Evolutionary conservation across 2,329 filamentous ascomycete genomes (phyloP).

Genomic region (Hypoxylon sp.): DNA sequence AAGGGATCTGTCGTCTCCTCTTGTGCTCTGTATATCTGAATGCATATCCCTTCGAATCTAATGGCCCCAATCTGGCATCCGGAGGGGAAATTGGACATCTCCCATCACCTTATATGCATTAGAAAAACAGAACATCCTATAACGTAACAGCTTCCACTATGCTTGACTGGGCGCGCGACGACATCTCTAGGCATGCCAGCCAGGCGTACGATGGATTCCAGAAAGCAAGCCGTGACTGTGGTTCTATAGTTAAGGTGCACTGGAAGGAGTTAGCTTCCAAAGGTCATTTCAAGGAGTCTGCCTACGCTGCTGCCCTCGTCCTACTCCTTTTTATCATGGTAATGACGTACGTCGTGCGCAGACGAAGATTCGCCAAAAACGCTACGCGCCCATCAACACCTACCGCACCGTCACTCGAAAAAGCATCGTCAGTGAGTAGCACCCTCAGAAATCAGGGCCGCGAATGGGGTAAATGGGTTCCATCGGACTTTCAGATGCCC

Average conservation of each 20-base stretch:
- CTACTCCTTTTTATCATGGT: conserved; percentile 41
- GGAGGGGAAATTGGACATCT: background rate
- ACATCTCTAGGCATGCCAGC: conserved; percentile 31
- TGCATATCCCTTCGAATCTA: conserved; percentile 8
- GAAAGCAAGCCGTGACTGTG: conserved; percentile 32
- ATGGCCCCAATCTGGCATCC: background rate
- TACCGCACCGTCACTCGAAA: conserved; percentile 48
- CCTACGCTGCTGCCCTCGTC: conserved; percentile 35
- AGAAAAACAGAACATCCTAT: background rate
- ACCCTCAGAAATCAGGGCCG: conserved; percentile 35
- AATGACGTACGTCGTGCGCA: conserved; percentile 41
- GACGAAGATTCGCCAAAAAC: conserved; percentile 28
- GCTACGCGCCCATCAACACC: conserved; percentile 45
- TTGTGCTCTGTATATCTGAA: conserved; percentile 28
- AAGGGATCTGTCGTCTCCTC: background rate
- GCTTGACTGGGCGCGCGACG: conserved; percentile 21
- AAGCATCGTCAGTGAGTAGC: conserved; percentile 36
- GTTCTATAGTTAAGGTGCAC: conserved; percentile 36
- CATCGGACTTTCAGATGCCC: conserved; percentile 50
- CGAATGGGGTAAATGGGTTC: conserved; percentile 51
- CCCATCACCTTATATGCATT: background rate
- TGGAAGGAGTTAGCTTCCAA: conserved; percentile 29
- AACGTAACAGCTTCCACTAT: conserved; percentile 14
- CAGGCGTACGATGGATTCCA: conserved; percentile 37
- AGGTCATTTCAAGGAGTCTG: conserved; percentile 22